A percentile compares a stretch with the other conserved stretches of the same genome.
Conservation (phyloP, 257 asterid genomes). For the Solanum virginianum region DNA sequence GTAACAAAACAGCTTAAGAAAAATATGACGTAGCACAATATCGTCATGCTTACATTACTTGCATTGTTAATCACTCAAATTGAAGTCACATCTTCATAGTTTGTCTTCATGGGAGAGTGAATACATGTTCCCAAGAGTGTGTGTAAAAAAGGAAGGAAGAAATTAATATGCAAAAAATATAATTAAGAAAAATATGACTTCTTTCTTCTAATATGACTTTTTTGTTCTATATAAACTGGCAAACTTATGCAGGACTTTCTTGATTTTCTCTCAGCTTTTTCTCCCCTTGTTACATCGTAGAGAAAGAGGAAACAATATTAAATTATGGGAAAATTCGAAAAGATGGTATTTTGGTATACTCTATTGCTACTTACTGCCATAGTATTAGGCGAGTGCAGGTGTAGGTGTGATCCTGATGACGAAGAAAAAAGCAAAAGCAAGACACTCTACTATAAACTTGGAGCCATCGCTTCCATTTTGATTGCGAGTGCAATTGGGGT, state of each 20-base stretch:
- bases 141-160: too few relatives aligned
- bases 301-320: too few relatives aligned
- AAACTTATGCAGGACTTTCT: too few relatives aligned
- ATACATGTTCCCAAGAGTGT: too few relatives aligned
- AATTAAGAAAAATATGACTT: too few relatives aligned
- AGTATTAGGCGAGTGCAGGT: background rate
- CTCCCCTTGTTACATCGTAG: too few relatives aligned
- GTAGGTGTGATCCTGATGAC: background rate
- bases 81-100: background rate
- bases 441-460: conserved; percentile 10
- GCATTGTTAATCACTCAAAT: too few relatives aligned
- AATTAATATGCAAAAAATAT: too few relatives aligned
- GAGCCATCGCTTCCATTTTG: conserved; percentile 5
- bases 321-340: background rate
- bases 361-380: background rate
- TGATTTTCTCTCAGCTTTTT: too few relatives aligned
- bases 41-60: too few relatives aligned
- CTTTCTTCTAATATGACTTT: too few relatives aligned
- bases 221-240: too few relatives aligned
- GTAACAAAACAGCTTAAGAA: background rate
- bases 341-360: background rate
- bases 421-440: background rate
- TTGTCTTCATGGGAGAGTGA: background rate
- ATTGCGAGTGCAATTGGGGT: conserved; percentile 18
- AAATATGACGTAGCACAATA: background rate